phyloP scores from a whole-genome alignment of 768 basidiomycete species.

The Gloeophyllum trabeum region DNA sequence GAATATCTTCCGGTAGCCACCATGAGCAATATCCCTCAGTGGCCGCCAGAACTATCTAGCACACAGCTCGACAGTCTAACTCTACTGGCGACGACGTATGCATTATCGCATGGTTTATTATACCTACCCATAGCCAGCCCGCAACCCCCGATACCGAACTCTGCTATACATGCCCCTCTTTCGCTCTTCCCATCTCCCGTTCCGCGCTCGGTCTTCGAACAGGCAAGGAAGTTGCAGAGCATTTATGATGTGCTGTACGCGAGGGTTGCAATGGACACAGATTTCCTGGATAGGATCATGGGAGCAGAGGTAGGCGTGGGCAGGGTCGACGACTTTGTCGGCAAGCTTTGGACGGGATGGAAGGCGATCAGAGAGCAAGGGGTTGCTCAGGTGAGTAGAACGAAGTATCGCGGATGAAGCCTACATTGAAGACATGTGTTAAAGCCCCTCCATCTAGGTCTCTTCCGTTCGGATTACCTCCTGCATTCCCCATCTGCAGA shows the following conservation, averaged over 20 bases:
- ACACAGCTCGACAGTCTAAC: conserved; percentile 49
- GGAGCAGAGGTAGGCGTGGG: conserved; percentile 69
- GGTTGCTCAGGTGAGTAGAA: conserved; percentile 39
- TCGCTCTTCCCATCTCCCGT: conserved; percentile 83
- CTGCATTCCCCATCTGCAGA: conserved; percentile 42
- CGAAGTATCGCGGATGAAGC: too few relatives aligned
- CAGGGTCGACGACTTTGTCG: conserved; percentile 79
- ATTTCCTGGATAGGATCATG: conserved; percentile 78
- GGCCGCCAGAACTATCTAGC: conserved; percentile 66
- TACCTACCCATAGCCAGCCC: conserved; percentile 51
- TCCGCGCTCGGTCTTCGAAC: conserved; percentile 58
- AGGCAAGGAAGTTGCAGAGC: conserved; percentile 56
- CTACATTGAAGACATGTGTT: conserved; percentile 30
- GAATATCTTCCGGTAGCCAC: too few relatives aligned
- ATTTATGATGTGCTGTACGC: conserved; percentile 83
- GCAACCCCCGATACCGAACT: conserved; percentile 42
- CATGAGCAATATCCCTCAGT: conserved; percentile 28
- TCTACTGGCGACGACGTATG: conserved; percentile 65
- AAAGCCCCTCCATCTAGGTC: conserved; percentile 75
- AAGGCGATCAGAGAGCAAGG: conserved; percentile 60
- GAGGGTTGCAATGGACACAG: conserved; percentile 64
- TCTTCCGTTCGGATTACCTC: conserved; percentile 94
- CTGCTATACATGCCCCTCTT: conserved; percentile 86
- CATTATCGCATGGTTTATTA: conserved; percentile 76
- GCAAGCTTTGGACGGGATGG: conserved; percentile 82